phyloP scores from a whole-genome alignment of 768 basidiomycete species.

The Coprinellus aureogranulatus region DNA sequence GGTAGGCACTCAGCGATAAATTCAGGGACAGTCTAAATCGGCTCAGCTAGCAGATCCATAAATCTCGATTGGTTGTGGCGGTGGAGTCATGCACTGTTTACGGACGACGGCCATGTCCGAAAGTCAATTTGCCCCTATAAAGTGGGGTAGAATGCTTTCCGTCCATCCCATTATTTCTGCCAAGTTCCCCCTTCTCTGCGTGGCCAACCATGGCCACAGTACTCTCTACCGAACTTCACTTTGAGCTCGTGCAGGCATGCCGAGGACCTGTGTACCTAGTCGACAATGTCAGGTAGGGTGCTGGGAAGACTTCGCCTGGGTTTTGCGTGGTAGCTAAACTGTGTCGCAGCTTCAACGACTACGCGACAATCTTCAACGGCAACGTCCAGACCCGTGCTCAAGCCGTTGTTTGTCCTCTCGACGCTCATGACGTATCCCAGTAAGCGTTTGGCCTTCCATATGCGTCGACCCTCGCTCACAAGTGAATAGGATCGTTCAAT shows the following conservation, averaged over 20 bases:
- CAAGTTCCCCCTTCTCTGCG: constrained; percentile 5
- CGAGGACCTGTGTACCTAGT: constrained; percentile 48
- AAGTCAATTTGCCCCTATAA: neutral
- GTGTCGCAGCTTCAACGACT: constrained; percentile 42
- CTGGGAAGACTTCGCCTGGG: neutral
- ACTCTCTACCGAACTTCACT: constrained; percentile 35
- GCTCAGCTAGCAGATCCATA: too few relatives aligned
- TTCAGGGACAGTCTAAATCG: too few relatives aligned
- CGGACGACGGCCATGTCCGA: too few relatives aligned
- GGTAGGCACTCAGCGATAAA: too few relatives aligned
- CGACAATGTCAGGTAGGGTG: constrained; percentile 24
- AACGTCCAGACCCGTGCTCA: constrained; percentile 60
- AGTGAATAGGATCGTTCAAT: constrained; percentile 55
- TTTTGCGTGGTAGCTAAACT: constrained; percentile 1
- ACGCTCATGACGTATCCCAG: constrained; percentile 81
- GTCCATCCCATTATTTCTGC: neutral
- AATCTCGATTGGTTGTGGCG: too few relatives aligned
- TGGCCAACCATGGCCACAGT: constrained; percentile 14
- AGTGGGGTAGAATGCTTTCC: neutral
- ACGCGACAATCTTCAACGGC: constrained; percentile 71
- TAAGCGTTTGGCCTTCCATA: constrained; percentile 31
- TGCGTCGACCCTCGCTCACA: neutral
- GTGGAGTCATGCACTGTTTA: too few relatives aligned
- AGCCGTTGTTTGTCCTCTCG: constrained; percentile 69
- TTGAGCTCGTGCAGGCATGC: constrained; percentile 45